Evolutionary conservation across 2,329 filamentous ascomycete species (phyloP), one percentile per base, ranked within the genome.

Genomic region (Paramyrothecium roridum): DNA sequence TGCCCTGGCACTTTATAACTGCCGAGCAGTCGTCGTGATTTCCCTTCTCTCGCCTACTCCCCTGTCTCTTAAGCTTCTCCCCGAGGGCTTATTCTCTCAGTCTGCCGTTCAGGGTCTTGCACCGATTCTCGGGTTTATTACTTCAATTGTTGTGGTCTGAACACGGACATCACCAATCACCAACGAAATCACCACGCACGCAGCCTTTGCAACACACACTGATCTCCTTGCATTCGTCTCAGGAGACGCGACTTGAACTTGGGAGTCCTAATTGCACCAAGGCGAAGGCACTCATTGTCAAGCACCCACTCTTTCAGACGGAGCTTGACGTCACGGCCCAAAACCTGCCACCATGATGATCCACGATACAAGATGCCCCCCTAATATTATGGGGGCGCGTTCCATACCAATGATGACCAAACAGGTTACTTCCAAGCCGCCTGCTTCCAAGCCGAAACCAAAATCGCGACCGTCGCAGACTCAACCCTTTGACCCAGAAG

Each of bases 401-500:
- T 16, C 37, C 16, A 43, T 43, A 3, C 37, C 37, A 43, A 43
- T 8, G 37, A 43, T 43, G 12, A 6, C 4, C 37, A 43, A 19
- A 13, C 7, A 6, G 13, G n/a, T 19, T 17, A 13, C n/a, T 13
- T 19, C 49, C n/a, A n/a, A n/a, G n/a, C n/a, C n/a, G n/a, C n/a
- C n/a, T n/a, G n/a, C n/a, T n/a, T n/a, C n/a, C n/a, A n/a, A n/a
- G n/a, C n/a, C n/a, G 11, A 51, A 51, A 30, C 30, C 26, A 20
- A 51, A 51, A 6, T 6, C 30, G 26, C 19, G 49, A 45, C 56
- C 63, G 13, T 60, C 65, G 22, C 61, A 62, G 1, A 65, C 71
- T 12, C 61, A 67, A 33, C 67, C 72, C 2, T 68, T 86, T 48
- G 82, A 86, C 57, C 73, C 84, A 0, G 75, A 80, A 26, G 83